Evolutionary conservation across 2,329 filamentous ascomycete genomes (phyloP).

Genomic region (Taxawa tesnikishii): DNA sequence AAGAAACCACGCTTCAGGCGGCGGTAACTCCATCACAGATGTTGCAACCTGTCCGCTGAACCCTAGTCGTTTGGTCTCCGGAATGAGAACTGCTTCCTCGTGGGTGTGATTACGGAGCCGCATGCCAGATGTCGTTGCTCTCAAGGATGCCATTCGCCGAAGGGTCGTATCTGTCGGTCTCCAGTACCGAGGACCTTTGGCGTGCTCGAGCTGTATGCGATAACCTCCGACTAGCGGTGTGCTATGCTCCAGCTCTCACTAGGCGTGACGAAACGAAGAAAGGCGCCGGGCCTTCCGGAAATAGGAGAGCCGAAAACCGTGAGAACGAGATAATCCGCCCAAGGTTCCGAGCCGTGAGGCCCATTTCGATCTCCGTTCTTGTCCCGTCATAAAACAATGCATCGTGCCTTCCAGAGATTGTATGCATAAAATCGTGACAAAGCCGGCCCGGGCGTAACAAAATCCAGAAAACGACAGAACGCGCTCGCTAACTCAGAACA

Average conservation of each 20-base stretch:
- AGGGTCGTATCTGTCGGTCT: neutral
- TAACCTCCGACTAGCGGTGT: neutral
- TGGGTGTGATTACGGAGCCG: neutral
- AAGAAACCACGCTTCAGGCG: neutral
- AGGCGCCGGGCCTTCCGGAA: slow-evolving; percentile 5
- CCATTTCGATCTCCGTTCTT: slow-evolving; percentile 4
- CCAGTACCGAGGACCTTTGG: neutral
- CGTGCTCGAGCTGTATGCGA: neutral
- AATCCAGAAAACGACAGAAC: slow-evolving; percentile 21
- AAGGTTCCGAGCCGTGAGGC: neutral
- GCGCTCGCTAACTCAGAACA: slow-evolving; percentile 30
- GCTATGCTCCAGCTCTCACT: neutral
- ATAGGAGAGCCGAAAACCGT: slow-evolving; percentile 2
- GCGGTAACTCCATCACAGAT: neutral
- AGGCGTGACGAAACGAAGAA: slow-evolving; percentile 1
- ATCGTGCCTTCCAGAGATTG: slow-evolving; percentile 8
- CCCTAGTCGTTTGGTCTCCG: neutral
- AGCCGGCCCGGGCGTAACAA: slow-evolving; percentile 15
- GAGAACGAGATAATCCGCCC: slow-evolving; percentile 3
- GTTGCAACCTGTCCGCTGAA: neutral
- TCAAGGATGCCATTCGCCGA: neutral
- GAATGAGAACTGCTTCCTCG: neutral
- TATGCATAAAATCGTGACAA: slow-evolving; percentile 8
- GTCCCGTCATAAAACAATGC: slow-evolving; percentile 5
- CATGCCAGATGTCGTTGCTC: neutral